Evolutionary conservation across 2,329 filamentous ascomycete species (phyloP), one percentile per base, ranked within the genome.

Genomic region (Colletotrichum sp.): DNA sequence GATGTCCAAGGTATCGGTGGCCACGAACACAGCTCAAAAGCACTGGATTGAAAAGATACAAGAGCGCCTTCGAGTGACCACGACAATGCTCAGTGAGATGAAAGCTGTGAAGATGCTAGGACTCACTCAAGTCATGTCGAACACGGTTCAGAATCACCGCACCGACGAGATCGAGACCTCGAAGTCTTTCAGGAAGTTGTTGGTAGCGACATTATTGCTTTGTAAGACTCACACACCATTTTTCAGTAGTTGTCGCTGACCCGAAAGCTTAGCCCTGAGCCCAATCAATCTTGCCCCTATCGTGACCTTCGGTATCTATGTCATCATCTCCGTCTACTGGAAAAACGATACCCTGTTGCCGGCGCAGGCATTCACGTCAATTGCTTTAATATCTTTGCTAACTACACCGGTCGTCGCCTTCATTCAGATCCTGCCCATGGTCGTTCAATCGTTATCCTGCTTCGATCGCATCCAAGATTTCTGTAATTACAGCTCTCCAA

Each of bases 41-140:
- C 78, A 80, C 1, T 89, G 87, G 87, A 84, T 87, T 39, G 84
- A 86, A 64, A 84, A 81, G 30, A 86, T 89, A 15, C 84, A 89
- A 78, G 81, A 84, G 52, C 85, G 87, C 7, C 83, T 89, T 6
- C 81, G 83, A 7, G 81, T 85, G 6, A 89, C 87, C 0, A 81
- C 83, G 2, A 81, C 80, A 5, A 83, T 87, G 80, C 82, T 89
- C 0, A 81, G 81, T n/a, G 84, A 86, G 4, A 87, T 89, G 81
- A 87, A 87, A 76, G 83, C 85, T 30, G 82, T 89, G 26, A 89
- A 88, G 78, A 88, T 88, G 83, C 82, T 85, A 15, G 86, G 86
- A 0, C 77, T 85, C 1, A 67, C 80, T 0, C 65, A 72, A 2
- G 72, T 80, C 2, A 79, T 84, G 34, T 78, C 78, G 2, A 76